Conservation (phyloP, 1,284 basidiomycete species). For the Gymnopus androsaceus region DNA sequence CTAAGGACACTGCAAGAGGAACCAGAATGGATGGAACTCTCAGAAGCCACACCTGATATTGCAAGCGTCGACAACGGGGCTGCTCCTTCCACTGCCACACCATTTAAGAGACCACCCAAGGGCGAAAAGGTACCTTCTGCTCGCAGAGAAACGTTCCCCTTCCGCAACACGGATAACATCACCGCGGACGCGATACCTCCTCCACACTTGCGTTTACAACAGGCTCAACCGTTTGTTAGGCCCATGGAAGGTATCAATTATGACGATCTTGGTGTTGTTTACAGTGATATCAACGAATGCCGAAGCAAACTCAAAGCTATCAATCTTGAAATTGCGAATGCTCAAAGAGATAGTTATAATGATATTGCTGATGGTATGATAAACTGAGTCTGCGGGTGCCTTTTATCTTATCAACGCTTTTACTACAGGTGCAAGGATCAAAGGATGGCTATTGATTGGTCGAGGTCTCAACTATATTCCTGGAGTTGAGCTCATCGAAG, state of each 20-base stretch:
- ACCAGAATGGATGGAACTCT: slow-evolving; percentile 23
- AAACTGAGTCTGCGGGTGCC: too few species aligned
- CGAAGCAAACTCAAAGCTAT: slow-evolving; percentile 69
- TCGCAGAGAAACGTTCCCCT: slow-evolving; percentile 67
- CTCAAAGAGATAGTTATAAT: slow-evolving; percentile 64
- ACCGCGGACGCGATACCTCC: slow-evolving; percentile 47
- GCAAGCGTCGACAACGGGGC: slow-evolving; percentile 23
- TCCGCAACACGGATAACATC: slow-evolving; percentile 39
- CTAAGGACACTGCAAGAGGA: slow-evolving; percentile 31
- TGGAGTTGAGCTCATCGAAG: slow-evolving; percentile 69
- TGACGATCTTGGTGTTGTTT: slow-evolving; percentile 62
- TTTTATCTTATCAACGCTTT: too few species aligned
- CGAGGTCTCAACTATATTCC: slow-evolving; percentile 65
- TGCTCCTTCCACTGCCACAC: slow-evolving; percentile 33
- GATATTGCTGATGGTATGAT: slow-evolving; percentile 77
- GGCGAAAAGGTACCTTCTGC: slow-evolving; percentile 30
- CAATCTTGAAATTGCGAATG: slow-evolving; percentile 67
- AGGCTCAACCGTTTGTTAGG: slow-evolving; percentile 69
- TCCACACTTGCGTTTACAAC: slow-evolving; percentile 68
- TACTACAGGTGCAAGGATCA: slow-evolving; percentile 55
- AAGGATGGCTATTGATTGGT: slow-evolving; percentile 79
- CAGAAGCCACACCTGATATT: slow-evolving; percentile 18
- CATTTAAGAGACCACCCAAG: slow-evolving; percentile 30
- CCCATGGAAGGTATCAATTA: slow-evolving; percentile 70
- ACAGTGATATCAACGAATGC: slow-evolving; percentile 68